These are phyloP conservation scores for Protea cynaroides DNA, from an alignment of 164 flowering plant species.

Conservation along the genomic window DNA sequence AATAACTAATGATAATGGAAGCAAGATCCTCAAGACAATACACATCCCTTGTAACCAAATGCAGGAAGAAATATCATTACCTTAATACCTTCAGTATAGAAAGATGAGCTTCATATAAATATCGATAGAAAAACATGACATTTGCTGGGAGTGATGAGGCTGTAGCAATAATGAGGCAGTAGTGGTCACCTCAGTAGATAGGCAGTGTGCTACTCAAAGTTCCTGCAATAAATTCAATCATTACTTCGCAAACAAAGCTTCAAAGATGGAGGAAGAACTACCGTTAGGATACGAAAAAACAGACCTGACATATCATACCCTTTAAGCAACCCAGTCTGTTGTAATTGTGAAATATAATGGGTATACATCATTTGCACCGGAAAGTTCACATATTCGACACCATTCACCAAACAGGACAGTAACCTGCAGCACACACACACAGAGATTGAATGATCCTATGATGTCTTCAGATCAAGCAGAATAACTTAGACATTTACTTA, in stretches of 20 bases:
- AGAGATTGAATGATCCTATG: no score
- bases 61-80: conserved; percentile 23
- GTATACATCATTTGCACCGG: conserved; percentile 71
- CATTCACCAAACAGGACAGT: conserved; percentile 63
- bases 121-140: conserved; percentile 77
- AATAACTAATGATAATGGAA: not conserved
- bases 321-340: conserved; percentile 73
- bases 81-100: conserved; percentile 73
- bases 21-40: not conserved
- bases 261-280: conserved; percentile 15
- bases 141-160: conserved; percentile 44
- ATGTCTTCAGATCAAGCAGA: no score
- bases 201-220: conserved; percentile 74
- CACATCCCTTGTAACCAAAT: not conserved
- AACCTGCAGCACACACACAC: conserved; percentile 52
- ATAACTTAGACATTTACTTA: no score
- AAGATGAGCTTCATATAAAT: conserved; percentile 72
- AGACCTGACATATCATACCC: conserved; percentile 84
- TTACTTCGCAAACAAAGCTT: not conserved
- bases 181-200: conserved; percentile 48
- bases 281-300: conserved; percentile 71
- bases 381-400: conserved; percentile 70
- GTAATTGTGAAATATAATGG: conserved; percentile 56
- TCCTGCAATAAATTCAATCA: conserved; percentile 38
- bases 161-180: conserved; percentile 34